Percentiles rank a stretch among this genome's conserved stretches.
phyloP scores from a whole-genome alignment of 1,139 yeast genomes.

The Meyerozyma guilliermondii region DNA sequence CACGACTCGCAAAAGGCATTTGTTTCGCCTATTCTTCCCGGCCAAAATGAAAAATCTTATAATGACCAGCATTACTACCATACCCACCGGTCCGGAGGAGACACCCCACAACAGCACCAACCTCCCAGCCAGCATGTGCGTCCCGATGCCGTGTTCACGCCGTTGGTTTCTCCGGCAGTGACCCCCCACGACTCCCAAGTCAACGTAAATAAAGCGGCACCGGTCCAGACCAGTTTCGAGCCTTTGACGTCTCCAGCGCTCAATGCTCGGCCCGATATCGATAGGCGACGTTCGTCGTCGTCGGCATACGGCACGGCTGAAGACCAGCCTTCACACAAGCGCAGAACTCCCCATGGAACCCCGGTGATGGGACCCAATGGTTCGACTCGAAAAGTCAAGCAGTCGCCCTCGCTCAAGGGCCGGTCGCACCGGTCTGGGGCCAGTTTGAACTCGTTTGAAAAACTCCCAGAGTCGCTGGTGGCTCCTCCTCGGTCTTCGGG shows the following conservation, averaged over 20 bases:
- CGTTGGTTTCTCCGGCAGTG: slow-evolving; percentile 70
- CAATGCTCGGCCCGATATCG: slow-evolving; percentile 34
- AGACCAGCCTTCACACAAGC: slow-evolving; percentile 21
- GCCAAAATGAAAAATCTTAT: slow-evolving; percentile 40
- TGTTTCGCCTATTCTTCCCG: slow-evolving; percentile 38
- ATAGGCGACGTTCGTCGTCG: slow-evolving; percentile 33
- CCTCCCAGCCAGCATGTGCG: slow-evolving; percentile 28
- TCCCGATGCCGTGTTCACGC: slow-evolving; percentile 59
- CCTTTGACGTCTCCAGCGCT: slow-evolving; percentile 66
- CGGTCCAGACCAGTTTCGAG: slow-evolving; percentile 35
- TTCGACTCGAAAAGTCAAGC: slow-evolving; percentile 10
- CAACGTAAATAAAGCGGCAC: slow-evolving; percentile 20
- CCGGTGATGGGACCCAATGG: slow-evolving; percentile 33
- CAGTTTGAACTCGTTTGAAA: slow-evolving; percentile 21
- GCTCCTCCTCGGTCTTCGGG: slow-evolving; percentile 12
- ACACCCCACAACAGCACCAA: slow-evolving; percentile 9
- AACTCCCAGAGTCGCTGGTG: slow-evolving; percentile 33
- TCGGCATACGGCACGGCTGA: slow-evolving; percentile 29
- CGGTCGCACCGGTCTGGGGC: slow-evolving; percentile 9
- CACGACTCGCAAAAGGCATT: slow-evolving; percentile 12
- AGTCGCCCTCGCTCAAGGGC: slow-evolving; percentile 19
- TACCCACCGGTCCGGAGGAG: slow-evolving; percentile 17
- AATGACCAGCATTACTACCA: slow-evolving; percentile 42
- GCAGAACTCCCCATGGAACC: slow-evolving; percentile 48
- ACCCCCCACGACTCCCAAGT: slow-evolving; percentile 52